Conservation (phyloP, 306 rosid genomes). For the Prunus fruticosa region DNA sequence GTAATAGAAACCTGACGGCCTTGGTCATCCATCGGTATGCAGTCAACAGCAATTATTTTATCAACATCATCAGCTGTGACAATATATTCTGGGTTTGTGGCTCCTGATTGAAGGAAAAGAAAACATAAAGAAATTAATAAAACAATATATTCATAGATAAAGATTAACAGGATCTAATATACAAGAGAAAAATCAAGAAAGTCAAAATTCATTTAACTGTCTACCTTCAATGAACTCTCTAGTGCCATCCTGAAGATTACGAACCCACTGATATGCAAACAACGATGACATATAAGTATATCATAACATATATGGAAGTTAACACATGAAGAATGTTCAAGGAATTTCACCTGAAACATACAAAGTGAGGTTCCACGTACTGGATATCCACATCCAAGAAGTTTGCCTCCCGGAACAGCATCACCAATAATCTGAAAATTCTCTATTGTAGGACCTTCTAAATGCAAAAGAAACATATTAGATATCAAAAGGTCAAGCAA, state of each 20-base stretch:
- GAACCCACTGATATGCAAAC: slow-evolving; percentile 77
- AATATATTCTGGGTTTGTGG: slow-evolving; percentile 92
- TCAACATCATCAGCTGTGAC: slow-evolving; percentile 96
- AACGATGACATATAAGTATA: slow-evolving; percentile 18
- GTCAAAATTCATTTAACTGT: slow-evolving; percentile 15
- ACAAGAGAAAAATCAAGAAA: background rate
- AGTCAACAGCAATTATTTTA: slow-evolving; percentile 88
- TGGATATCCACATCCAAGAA: slow-evolving; percentile 95
- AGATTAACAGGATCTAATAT: background rate
- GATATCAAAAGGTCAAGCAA: slow-evolving; percentile 5
- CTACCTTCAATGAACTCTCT: slow-evolving; percentile 93
- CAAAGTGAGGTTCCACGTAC: slow-evolving; percentile 88
- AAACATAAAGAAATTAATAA: background rate
- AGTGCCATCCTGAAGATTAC: slow-evolving; percentile 96
- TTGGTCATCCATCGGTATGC: slow-evolving; percentile 94
- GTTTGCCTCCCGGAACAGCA: slow-evolving; percentile 76
- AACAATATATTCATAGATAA: background rate
- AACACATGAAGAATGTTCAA: slow-evolving; percentile 11
- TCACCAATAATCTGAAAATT: slow-evolving; percentile 89
- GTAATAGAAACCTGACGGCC: slow-evolving; percentile 80
- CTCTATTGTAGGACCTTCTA: slow-evolving; percentile 83
- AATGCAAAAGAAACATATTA: slow-evolving; percentile 26
- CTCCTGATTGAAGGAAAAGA: slow-evolving; percentile 56
- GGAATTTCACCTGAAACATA: slow-evolving; percentile 84
- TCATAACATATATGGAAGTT: slow-evolving; percentile 11